Evolutionary conservation across 495 filamentous ascomycete species (phyloP), one percentile per base, ranked within the genome.

Genomic region (Penicillium cataractarum): DNA sequence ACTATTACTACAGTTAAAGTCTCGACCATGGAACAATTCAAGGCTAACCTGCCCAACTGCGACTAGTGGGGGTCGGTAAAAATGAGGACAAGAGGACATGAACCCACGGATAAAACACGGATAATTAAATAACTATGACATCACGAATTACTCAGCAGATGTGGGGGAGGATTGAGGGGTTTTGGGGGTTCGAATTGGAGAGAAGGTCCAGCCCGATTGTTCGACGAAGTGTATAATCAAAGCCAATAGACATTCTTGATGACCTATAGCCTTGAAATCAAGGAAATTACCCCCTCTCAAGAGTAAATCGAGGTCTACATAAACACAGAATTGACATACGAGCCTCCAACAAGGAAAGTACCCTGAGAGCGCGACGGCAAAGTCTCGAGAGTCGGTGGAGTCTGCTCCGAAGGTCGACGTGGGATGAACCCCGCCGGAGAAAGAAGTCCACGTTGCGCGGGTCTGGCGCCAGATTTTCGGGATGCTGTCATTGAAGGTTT

Each of bases 361-460:
- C 46, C 46, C 46, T 17, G 46, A 15, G 0, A 4, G 13, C 3
- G 46, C 12, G 9, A 50, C 12, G 24, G 55, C 52, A 12, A 3
- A 46, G 63, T 52, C 50, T n/a, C 40, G 22, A 57, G 58, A 21
- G 19, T 46, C 66, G 69, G 69, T 71, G 69, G 69, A 58, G 69
- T 60, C 63, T 65, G 31, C 61, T 71, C 69, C 66, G 66, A 58
- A 31, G 54, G 59, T 31, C 61, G 62, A 46, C 60, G 53, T 58
- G 61, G 57, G 60, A 59, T 58, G 67, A 61, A 62, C 26, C 26
- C 26, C 39, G 55, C 31, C 27, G 7, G 27, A 29, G 27, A 54
- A 32, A 19, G 27, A n/a, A 17, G 13, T 15, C 31, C 31, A 32
- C 51, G 51, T 54, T n/a, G 31, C 24, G 51, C 51, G 26, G 35